A percentile compares a stretch with the other conserved stretches of the same genome.
These are phyloP conservation scores for Hypoxylon perforatum DNA, from an alignment of 495 filamentous ascomycete species.

Conservation along the genomic window DNA sequence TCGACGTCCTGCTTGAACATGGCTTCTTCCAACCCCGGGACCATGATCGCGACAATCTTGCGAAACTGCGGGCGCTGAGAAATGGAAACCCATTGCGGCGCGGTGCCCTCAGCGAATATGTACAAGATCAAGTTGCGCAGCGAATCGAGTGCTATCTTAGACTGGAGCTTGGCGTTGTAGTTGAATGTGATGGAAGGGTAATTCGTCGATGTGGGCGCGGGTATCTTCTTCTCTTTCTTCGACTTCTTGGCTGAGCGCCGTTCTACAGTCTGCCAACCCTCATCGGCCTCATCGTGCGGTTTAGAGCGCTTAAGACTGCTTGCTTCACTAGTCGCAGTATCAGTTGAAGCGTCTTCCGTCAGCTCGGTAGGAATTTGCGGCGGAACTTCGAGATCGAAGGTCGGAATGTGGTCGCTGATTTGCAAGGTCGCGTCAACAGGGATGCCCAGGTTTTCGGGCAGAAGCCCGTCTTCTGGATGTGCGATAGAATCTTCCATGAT, in stretches of 20 bases:
- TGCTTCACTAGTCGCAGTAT: conserved; percentile 23
- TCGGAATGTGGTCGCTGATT: conserved; percentile 14
- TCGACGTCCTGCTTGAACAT: conserved; percentile 83
- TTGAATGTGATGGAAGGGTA: conserved; percentile 81
- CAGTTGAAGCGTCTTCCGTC: conserved; percentile 22
- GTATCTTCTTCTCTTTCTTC: conserved; percentile 69
- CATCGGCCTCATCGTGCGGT: conserved; percentile 53
- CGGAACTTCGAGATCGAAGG: conserved; percentile 25
- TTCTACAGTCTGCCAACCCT: conserved; percentile 63
- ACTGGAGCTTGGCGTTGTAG: conserved; percentile 72
- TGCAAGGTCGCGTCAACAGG: conserved; percentile 16
- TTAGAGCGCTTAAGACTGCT: conserved; percentile 53
- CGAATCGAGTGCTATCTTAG: conserved; percentile 79
- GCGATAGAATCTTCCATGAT: conserved; percentile 29
- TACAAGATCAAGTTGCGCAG: conserved; percentile 88
- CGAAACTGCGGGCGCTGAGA: conserved; percentile 78
- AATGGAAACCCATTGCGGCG: conserved; percentile 89
- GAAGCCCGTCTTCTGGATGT: conserved; percentile 17
- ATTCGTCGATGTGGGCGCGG: conserved; percentile 61
- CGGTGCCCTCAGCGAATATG: conserved; percentile 82
- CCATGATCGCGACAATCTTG: conserved; percentile 92
- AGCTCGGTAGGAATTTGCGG: conserved; percentile 24
- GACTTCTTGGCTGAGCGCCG: conserved; percentile 48
- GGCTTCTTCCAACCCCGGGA: conserved; percentile 86
- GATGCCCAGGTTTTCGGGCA: conserved; percentile 15